Base-by-base conservation (phyloP, 768 basidiomycete genomes). In the Myochromella boudieri region DNA sequence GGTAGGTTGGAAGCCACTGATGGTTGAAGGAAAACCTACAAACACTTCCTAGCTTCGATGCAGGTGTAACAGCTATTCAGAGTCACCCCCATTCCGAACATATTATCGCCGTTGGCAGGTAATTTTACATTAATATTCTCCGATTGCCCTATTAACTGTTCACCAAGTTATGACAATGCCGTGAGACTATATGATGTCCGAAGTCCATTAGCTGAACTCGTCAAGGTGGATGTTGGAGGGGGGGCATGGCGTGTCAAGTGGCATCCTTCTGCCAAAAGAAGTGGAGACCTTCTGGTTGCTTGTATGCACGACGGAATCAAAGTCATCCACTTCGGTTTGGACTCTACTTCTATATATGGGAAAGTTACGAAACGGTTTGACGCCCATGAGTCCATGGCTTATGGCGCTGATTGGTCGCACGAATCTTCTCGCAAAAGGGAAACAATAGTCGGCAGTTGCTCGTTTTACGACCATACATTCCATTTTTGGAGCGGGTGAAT, bases 301-400 rank as follows among this genome's bases (percentile, higher is more conserved):
- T 93, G 90, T 60, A 99, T 98, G 97, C 95, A 95, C 60, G 93
- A 93, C 52, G 95, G 95, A 8, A 95, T 92, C 77, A 97, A 97
- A 61, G 74, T 95, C 5, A 63, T 93, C 37, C 71, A 65, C 1
- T 81, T 90, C 54, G 63, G 60, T 4, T 78, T 90, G 48, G 66
- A 61, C 32, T 44, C 46, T 21, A 54, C 4, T 10, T 36, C 42
- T 18, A 52, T 52, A 15, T 57, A 28, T 25, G 62, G 44, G 18
- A 36, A 48, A 4, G 17, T 54, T 37, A 66, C 76, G 7, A 77
- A 70, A 50, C 76, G 81, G 14, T 91, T 90, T 55, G 84, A 91
- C 49, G 74, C 70, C 44, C 95, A 98, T 57, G 64, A 76, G 48
- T 91, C 87, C 5, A 72, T 98, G 52, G 93, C 91, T 12, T 98